A percentile compares a stretch with the other conserved stretches of the same genome.
Evolutionary conservation across 2,329 filamentous ascomycete species (phyloP).

Genomic region (Diaporthe australafricana): DNA sequence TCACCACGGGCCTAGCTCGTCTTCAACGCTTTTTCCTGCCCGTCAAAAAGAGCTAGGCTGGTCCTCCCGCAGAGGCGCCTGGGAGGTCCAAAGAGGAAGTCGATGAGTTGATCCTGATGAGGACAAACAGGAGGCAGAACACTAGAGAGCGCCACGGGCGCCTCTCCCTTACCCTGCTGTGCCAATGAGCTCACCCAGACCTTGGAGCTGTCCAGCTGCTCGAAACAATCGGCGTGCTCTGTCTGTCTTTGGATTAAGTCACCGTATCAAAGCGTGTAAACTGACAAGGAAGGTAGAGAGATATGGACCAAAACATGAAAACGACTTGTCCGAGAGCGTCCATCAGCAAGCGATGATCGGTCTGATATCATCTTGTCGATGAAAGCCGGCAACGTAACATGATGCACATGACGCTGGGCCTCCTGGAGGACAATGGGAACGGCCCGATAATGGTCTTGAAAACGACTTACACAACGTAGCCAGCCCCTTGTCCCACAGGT

Average conservation of each 20-base stretch:
- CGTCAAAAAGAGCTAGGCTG: slow-evolving; percentile 14
- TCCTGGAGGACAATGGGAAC: slow-evolving; percentile 21
- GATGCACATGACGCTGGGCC: slow-evolving; percentile 12
- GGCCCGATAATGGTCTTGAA: slow-evolving; percentile 15
- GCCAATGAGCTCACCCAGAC: slow-evolving; percentile 12
- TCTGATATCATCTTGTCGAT: neutral
- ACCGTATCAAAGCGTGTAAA: neutral
- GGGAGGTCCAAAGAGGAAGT: slow-evolving; percentile 1
- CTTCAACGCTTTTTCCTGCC: slow-evolving; percentile 19
- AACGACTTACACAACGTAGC: slow-evolving; percentile 14
- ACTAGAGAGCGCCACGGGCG: slow-evolving; percentile 27
- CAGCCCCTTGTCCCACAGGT: neutral
- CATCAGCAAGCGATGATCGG: neutral
- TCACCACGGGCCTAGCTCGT: slow-evolving; percentile 9
- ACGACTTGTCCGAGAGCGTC: slow-evolving; percentile 9
- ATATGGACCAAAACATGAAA: too few species aligned
- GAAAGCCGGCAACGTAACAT: neutral
- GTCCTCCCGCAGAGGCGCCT: slow-evolving; percentile 13
- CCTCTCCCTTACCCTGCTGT: slow-evolving; percentile 21
- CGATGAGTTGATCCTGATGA: slow-evolving; percentile 28
- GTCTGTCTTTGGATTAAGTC: neutral
- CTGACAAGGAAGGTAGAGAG: neutral
- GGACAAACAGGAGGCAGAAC: slow-evolving; percentile 13
- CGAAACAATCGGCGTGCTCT: slow-evolving; percentile 20
- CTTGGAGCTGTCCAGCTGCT: neutral